Evolutionary conservation across 306 rosid genomes (phyloP).

Genomic region (Quercus rubra): DNA sequence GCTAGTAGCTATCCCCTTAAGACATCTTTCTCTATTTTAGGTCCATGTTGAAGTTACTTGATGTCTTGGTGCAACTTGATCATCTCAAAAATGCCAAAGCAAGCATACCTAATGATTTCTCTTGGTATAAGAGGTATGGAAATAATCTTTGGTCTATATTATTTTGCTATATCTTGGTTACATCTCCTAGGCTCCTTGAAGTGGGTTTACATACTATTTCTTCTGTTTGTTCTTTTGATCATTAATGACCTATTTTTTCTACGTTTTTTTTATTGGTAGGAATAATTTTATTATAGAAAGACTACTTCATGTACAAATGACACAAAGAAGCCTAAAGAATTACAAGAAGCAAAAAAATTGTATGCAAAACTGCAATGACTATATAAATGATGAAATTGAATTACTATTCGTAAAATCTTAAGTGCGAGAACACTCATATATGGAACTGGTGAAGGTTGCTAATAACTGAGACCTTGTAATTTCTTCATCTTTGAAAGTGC

Average conservation of each 20-base stretch:
- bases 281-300: too few relatives aligned
- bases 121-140: slow-evolving; percentile 95
- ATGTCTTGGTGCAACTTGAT: slow-evolving; percentile 95
- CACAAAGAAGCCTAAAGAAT: too few relatives aligned
- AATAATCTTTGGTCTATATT: neutral
- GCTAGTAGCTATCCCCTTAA: neutral
- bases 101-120: slow-evolving; percentile 97
- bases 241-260: neutral
- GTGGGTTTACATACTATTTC: neutral
- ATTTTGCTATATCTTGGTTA: neutral
- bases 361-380: too few relatives aligned
- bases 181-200: neutral
- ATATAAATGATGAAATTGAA: too few relatives aligned
- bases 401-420: too few relatives aligned
- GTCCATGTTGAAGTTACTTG: slow-evolving; percentile 97
- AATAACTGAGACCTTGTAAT: too few relatives aligned
- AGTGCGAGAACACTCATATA: too few relatives aligned
- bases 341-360: too few relatives aligned
- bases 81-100: slow-evolving; percentile 99
- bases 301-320: too few relatives aligned
- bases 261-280: too few relatives aligned
- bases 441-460: too few relatives aligned
- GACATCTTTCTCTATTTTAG: slow-evolving; percentile 40
- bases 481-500: too few relatives aligned
- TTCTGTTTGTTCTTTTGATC: neutral